phyloP scores from a whole-genome alignment of 1,284 basidiomycete species.

The Cutaneotrichosporon cyanovorans region DNA sequence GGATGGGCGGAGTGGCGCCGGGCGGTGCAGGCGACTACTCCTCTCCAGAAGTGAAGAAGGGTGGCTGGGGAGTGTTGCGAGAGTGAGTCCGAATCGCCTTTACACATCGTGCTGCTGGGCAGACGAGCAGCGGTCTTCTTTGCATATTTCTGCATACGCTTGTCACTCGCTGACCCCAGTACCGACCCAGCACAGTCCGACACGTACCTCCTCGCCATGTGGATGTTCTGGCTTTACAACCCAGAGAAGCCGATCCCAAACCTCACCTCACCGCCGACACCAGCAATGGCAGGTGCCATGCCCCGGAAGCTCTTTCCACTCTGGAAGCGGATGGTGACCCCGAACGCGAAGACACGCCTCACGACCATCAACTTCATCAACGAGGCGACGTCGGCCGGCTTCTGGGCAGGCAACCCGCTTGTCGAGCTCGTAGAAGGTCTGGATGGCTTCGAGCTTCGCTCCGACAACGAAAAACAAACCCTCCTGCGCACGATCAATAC shows the following conservation, averaged over 20 bases:
- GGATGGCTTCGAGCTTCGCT: slow-evolving; percentile 76
- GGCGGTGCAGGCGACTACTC: slow-evolving; percentile 53
- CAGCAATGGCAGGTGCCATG: slow-evolving; percentile 68
- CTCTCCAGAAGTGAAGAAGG: slow-evolving; percentile 84
- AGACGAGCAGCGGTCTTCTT: too few relatives aligned
- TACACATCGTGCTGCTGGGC: too few relatives aligned
- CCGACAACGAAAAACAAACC: slow-evolving; percentile 68
- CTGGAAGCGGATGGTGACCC: slow-evolving; percentile 81
- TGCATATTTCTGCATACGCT: too few relatives aligned
- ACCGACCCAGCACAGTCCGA: slow-evolving; percentile 66
- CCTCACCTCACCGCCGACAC: slow-evolving; percentile 60
- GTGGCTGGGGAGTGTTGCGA: slow-evolving; percentile 73
- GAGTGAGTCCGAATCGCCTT: too few relatives aligned
- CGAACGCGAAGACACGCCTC: slow-evolving; percentile 72
- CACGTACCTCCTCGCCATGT: slow-evolving; percentile 75
- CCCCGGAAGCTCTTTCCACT: slow-evolving; percentile 68
- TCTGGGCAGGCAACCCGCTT: slow-evolving; percentile 76
- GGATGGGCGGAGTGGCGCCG: slow-evolving; percentile 60
- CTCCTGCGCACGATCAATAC: slow-evolving; percentile 79
- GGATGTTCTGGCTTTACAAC: slow-evolving; percentile 81
- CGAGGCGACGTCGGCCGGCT: slow-evolving; percentile 64
- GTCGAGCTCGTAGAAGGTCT: slow-evolving; percentile 78
- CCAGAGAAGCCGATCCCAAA: slow-evolving; percentile 60
- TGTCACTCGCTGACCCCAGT: slow-evolving; percentile 46
- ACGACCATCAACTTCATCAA: slow-evolving; percentile 70